A percentile compares a stretch with the other conserved stretches of the same genome.
Evolutionary conservation across 2,329 filamentous ascomycete species (phyloP).

Genomic region (Clarireedia hainanense): DNA sequence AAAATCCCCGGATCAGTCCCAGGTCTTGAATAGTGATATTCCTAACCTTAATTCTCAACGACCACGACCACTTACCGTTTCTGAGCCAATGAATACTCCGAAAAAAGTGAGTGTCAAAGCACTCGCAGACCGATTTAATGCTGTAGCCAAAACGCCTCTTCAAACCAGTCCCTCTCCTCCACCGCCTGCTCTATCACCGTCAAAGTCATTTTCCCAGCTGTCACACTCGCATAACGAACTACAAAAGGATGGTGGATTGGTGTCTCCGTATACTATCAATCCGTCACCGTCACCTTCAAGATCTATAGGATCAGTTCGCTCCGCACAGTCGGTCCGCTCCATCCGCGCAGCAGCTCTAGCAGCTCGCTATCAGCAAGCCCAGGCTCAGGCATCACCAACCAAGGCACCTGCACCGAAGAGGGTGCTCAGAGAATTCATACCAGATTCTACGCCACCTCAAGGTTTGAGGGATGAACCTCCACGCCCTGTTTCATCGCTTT

Average conservation of each 20-base stretch:
- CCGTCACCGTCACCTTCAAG: constrained; percentile 20
- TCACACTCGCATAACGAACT: constrained; percentile 3
- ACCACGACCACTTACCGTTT: not conserved
- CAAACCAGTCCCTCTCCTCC: constrained; percentile 9
- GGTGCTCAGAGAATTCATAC: constrained; percentile 8
- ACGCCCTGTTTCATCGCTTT: not conserved
- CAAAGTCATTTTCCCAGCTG: not conserved
- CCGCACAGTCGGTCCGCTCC: constrained; percentile 15
- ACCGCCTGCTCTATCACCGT: constrained; percentile 7
- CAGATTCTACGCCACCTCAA: not conserved
- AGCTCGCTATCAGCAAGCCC: not conserved
- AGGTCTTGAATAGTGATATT: not conserved
- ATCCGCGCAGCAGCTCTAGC: not conserved
- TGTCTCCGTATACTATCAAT: constrained; percentile 26
- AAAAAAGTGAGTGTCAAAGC: constrained; percentile 21
- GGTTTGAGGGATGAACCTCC: not conserved
- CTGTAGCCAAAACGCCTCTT: constrained; percentile 3
- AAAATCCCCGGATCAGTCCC: constrained; percentile 3
- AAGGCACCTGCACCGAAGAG: constrained; percentile 7
- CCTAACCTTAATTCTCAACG: not conserved
- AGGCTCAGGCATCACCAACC: constrained; percentile 18
- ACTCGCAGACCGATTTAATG: constrained; percentile 25
- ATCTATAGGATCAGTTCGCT: constrained; percentile 19
- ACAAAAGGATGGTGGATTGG: constrained; percentile 7
- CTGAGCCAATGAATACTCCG: not conserved